phyloP scores from a whole-genome alignment of 108 stramenopile species.

The Skeletonema potamos region DNA sequence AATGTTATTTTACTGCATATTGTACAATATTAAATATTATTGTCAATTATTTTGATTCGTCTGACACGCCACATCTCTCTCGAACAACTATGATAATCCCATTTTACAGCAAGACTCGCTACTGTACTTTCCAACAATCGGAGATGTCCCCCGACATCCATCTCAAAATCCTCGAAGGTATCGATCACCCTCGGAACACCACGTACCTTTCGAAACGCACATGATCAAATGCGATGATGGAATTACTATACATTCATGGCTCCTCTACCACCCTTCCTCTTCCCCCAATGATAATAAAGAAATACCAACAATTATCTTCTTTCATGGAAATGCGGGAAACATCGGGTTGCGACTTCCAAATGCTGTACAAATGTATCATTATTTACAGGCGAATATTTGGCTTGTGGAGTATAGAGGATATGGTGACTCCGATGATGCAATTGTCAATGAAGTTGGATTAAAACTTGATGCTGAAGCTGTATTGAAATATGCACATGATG shows the following conservation, averaged over 20 bases:
- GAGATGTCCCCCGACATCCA: constrained; percentile 62
- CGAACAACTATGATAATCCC: no score
- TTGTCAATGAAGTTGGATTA: constrained; percentile 79
- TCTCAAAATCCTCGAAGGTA: constrained; percentile 69
- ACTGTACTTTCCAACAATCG: constrained; percentile 78
- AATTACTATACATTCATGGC: constrained; percentile 80
- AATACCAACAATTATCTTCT: constrained; percentile 88
- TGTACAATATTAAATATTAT: no score
- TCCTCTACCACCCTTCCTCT: constrained; percentile 62
- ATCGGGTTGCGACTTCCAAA: constrained; percentile 93
- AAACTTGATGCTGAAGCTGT: constrained; percentile 89
- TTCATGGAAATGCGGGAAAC: constrained; percentile 98
- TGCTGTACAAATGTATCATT: constrained; percentile 71
- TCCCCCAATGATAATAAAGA: constrained; percentile 12
- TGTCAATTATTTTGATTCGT: no score
- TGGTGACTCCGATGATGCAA: constrained; percentile 67
- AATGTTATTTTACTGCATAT: background rate
- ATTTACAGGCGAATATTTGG: constrained; percentile 74
- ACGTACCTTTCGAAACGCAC: constrained; percentile 64
- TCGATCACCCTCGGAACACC: constrained; percentile 67
- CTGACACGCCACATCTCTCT: background rate
- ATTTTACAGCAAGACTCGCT: constrained; percentile 72
- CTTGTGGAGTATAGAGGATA: constrained; percentile 95
- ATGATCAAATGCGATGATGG: constrained; percentile 69
- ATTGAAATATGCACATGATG: constrained; percentile 24